These are phyloP conservation scores for Neonectria coccinea DNA, from an alignment of 2,329 filamentous ascomycete species.

Conservation along the genomic window DNA sequence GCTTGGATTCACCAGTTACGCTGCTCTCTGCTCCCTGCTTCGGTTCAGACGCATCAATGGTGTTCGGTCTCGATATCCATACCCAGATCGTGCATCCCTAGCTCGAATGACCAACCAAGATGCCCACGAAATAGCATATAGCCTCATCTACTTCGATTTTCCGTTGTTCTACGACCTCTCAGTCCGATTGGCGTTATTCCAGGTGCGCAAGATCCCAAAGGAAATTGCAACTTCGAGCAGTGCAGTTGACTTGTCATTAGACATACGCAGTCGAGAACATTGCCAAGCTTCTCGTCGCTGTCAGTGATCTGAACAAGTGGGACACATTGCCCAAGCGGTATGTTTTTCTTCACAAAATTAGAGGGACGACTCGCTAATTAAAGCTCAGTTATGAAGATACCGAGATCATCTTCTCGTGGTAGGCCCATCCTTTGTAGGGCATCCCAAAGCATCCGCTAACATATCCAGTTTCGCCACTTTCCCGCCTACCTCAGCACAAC, in stretches of 20 bases:
- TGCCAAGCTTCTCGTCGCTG: slow-evolving; percentile 51
- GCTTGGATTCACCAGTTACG: slow-evolving; percentile 47
- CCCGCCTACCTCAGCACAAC: slow-evolving; percentile 43
- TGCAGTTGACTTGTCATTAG: slow-evolving; percentile 37
- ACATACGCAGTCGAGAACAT: slow-evolving; percentile 56
- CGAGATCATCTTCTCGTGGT: slow-evolving; percentile 52
- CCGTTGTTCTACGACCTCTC: slow-evolving; percentile 53
- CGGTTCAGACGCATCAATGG: slow-evolving; percentile 52
- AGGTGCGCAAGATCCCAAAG: slow-evolving; percentile 40
- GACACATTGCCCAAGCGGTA: slow-evolving; percentile 53
- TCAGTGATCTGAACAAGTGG: slow-evolving; percentile 51
- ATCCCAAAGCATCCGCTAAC: slow-evolving; percentile 2
- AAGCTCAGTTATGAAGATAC: slow-evolving; percentile 57
- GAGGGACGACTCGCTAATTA: slow-evolving; percentile 6
- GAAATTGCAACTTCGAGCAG: no score
- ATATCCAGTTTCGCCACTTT: slow-evolving; percentile 47
- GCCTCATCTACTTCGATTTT: slow-evolving; percentile 51
- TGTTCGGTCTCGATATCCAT: slow-evolving; percentile 48
- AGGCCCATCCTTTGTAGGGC: slow-evolving; percentile 8
- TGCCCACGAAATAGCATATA: slow-evolving; percentile 58
- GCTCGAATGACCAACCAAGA: slow-evolving; percentile 57
- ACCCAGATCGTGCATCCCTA: slow-evolving; percentile 51
- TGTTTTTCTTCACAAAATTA: not conserved
- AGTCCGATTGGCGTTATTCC: slow-evolving; percentile 56
- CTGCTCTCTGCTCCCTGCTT: slow-evolving; percentile 50